Evolutionary conservation across 306 rosid genomes (phyloP).

Genomic region (Echinosophora koreensis): DNA sequence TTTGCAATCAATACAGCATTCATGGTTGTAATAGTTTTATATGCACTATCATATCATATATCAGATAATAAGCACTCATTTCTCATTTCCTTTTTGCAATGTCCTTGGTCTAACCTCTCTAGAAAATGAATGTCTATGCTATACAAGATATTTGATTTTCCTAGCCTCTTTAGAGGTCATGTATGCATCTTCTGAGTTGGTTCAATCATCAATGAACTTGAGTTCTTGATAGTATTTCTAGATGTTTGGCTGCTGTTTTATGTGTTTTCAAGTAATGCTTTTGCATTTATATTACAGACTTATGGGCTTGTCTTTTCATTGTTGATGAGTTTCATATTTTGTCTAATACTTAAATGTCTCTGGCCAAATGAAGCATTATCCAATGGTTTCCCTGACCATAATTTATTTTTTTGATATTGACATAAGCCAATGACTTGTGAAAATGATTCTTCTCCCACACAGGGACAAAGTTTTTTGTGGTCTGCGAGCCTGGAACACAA

Average conservation of each 20-base stretch:
- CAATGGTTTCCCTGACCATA: neutral
- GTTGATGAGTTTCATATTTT: neutral
- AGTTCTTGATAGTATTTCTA: neutral
- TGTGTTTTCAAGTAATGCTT: neutral
- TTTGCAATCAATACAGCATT: neutral
- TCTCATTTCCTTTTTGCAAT: neutral
- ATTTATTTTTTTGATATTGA: neutral
- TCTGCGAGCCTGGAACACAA: constrained; percentile 81
- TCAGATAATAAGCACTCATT: constrained; percentile 20
- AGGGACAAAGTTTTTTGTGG: constrained; percentile 93
- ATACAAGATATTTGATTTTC: neutral
- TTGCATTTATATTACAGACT: neutral
- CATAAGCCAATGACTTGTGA: constrained; percentile 12
- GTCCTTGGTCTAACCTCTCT: neutral
- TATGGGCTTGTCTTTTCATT: neutral
- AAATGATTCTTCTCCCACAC: constrained; percentile 43
- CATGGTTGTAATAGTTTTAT: neutral
- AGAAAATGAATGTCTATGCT: constrained; percentile 1
- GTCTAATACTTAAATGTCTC: neutral
- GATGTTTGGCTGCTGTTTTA: constrained; percentile 3
- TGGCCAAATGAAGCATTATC: neutral
- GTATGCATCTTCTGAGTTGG: constrained; percentile 12
- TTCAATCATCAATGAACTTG: constrained; percentile 16
- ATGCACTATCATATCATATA: neutral
- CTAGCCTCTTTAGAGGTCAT: constrained; percentile 5